Conservation (phyloP, 345 rosid species). For the Euphorbia tirucalli region DNA sequence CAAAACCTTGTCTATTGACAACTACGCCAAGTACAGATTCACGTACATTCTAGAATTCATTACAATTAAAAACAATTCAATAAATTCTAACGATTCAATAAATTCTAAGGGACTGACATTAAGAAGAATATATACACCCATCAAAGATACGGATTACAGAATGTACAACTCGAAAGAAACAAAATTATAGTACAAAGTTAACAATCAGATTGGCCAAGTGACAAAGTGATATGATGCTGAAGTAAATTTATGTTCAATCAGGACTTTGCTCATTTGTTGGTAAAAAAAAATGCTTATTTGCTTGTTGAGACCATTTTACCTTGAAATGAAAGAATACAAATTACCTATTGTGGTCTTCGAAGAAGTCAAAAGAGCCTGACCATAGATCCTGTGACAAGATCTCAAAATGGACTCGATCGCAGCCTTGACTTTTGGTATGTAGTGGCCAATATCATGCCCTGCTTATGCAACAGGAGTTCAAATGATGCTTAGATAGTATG, state of each 20-base stretch:
- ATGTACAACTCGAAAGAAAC: background rate
- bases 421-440: constrained; percentile 95
- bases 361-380: constrained; percentile 92
- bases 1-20: background rate
- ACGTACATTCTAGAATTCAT: background rate
- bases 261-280: constrained; percentile 11
- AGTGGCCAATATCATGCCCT: constrained; percentile 86
- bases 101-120: background rate
- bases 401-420: constrained; percentile 93
- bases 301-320: constrained; percentile 7
- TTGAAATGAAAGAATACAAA: constrained; percentile 3
- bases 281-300: constrained; percentile 9
- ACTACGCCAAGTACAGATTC: background rate
- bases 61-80: background rate
- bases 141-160: background rate
- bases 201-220: background rate
- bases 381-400: constrained; percentile 77
- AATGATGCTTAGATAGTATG: constrained; percentile 6
- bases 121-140: background rate
- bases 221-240: background rate
- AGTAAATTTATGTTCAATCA: background rate
- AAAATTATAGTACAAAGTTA: background rate
- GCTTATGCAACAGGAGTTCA: constrained; percentile 34
- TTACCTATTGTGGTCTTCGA: constrained; percentile 85
- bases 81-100: background rate